phyloP scores from a whole-genome alignment of 2,329 filamentous ascomycete genomes.

The Aspergillus fumigatus region DNA sequence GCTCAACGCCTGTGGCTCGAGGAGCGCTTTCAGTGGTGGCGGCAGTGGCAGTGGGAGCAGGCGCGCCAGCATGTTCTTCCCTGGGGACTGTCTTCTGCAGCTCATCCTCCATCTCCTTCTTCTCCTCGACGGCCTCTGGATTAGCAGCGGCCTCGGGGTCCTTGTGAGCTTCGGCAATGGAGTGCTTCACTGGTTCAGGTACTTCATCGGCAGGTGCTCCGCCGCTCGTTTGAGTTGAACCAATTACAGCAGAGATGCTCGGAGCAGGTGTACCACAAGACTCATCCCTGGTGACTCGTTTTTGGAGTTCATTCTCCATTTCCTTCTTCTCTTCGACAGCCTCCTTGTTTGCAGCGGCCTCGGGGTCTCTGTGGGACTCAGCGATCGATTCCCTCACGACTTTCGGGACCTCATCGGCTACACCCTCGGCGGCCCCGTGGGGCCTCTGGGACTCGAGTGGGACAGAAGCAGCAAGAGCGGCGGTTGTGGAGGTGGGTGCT shows the following conservation, averaged over 20 bases:
- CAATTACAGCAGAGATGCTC: constrained; percentile 42
- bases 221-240: constrained; percentile 26
- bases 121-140: constrained; percentile 67
- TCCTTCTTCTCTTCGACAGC: constrained; percentile 71
- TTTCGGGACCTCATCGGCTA: constrained; percentile 36
- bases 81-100: constrained; percentile 52
- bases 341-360: constrained; percentile 64
- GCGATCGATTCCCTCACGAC: constrained; percentile 44
- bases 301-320: constrained; percentile 69
- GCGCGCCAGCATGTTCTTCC: constrained; percentile 30
- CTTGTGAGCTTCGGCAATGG: constrained; percentile 49
- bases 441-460: constrained; percentile 38
- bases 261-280: constrained; percentile 31
- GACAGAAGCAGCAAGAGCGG: constrained; percentile 41
- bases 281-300: constrained; percentile 38
- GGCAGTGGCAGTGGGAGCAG: constrained; percentile 36
- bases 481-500: constrained; percentile 45
- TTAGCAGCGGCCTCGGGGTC: constrained; percentile 69
- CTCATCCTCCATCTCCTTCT: constrained; percentile 69
- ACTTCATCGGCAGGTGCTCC: constrained; percentile 28
- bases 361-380: constrained; percentile 57
- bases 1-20: constrained; percentile 13
- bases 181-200: constrained; percentile 43
- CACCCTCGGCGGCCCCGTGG: constrained; percentile 15
- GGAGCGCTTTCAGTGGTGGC: constrained; percentile 37